Percentiles rank a stretch among this genome's conserved stretches.
These are phyloP conservation scores for Coniochaeta pulveracea DNA, from an alignment of 2,329 filamentous ascomycete genomes.

Conservation along the genomic window DNA sequence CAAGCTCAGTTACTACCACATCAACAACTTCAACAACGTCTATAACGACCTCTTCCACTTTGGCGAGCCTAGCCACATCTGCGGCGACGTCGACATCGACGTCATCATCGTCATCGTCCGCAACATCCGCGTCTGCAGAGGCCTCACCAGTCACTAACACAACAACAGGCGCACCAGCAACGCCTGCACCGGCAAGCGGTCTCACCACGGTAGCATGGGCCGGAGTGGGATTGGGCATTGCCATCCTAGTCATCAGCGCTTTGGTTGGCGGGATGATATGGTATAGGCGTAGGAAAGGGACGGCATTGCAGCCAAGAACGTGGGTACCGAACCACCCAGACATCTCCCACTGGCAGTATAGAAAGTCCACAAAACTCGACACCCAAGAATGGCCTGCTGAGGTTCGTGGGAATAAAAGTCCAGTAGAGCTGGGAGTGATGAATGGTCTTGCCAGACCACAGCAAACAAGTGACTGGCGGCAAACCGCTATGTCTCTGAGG, in stretches of 20 bases:
- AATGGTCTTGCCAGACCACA: background rate
- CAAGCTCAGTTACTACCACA: background rate
- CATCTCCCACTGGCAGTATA: background rate
- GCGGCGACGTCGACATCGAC: background rate
- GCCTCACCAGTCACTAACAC: too few relatives aligned
- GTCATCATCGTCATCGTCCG: too few relatives aligned
- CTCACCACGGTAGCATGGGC: background rate
- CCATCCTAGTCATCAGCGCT: background rate
- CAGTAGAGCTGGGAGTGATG: background rate
- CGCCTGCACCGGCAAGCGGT: background rate
- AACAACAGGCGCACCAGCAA: too few relatives aligned
- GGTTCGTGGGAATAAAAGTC: background rate
- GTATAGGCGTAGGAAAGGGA: background rate
- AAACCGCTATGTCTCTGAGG: background rate
- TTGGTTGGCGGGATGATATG: background rate
- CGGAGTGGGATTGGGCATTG: background rate
- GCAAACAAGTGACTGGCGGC: background rate
- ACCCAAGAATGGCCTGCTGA: background rate
- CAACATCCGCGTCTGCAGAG: too few relatives aligned
- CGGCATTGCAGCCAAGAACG: background rate
- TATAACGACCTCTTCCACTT: too few relatives aligned
- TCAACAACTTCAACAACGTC: background rate
- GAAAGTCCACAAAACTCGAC: background rate
- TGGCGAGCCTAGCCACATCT: too few relatives aligned
- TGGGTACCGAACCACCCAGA: background rate